These are phyloP conservation scores for Fusarium sublunatum DNA, from an alignment of 2,329 filamentous ascomycete genomes.

Conservation along the genomic window DNA sequence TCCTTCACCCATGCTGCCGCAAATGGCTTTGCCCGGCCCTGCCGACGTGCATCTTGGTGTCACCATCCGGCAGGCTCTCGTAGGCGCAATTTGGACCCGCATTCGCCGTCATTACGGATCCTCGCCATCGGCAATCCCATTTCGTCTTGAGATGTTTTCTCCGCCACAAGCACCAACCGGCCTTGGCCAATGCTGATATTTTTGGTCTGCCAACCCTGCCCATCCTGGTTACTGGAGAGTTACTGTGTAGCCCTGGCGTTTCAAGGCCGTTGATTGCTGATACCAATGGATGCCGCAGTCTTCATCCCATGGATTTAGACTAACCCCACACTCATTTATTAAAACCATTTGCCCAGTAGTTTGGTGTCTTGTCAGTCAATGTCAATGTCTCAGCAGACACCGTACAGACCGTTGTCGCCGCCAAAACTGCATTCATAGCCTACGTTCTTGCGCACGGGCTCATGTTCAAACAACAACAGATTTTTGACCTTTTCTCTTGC, in stretches of 20 bases:
- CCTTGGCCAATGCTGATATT: slow-evolving; percentile 29
- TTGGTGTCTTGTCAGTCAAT: slow-evolving; percentile 28
- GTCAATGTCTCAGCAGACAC: slow-evolving; percentile 31
- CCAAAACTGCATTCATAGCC: slow-evolving; percentile 36
- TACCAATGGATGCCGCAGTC: slow-evolving; percentile 38
- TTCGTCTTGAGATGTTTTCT: slow-evolving; percentile 16
- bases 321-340: slow-evolving; percentile 45
- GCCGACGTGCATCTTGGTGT: slow-evolving; percentile 42
- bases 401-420: slow-evolving; percentile 35
- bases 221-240: slow-evolving; percentile 38
- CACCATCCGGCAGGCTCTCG: slow-evolving; percentile 37
- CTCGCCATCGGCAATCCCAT: slow-evolving; percentile 35
- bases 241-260: slow-evolving; percentile 40
- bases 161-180: slow-evolving; percentile 23
- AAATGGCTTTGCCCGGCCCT: slow-evolving; percentile 35
- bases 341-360: slow-evolving; percentile 39
- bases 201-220: slow-evolving; percentile 37
- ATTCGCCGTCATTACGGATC: slow-evolving; percentile 28
- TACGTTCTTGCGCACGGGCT: slow-evolving; percentile 17
- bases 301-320: slow-evolving; percentile 37
- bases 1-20: slow-evolving; percentile 26
- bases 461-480: slow-evolving; percentile 9
- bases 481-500: slow-evolving; percentile 5
- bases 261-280: slow-evolving; percentile 42
- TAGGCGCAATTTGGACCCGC: slow-evolving; percentile 31